A percentile compares a stretch with the other conserved stretches of the same genome.
These are phyloP conservation scores for Toxicodendron radicans DNA, from an alignment of 345 rosid species.

Conservation along the genomic window DNA sequence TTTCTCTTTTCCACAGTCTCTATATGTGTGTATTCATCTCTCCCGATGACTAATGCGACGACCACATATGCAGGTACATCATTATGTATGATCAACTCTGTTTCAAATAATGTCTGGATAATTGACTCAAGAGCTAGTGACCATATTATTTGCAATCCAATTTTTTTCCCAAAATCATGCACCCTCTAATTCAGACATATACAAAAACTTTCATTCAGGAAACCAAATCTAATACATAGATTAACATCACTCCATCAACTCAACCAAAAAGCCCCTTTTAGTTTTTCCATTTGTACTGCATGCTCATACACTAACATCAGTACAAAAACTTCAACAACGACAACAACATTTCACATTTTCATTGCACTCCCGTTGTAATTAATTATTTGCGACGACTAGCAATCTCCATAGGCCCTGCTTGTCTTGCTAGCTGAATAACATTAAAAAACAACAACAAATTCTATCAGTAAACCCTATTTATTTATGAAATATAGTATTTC, in stretches of 20 bases:
- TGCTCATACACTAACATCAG: too few species aligned
- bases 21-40: too few species aligned
- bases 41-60: too few species aligned
- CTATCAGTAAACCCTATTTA: background rate
- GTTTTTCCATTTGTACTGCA: background rate
- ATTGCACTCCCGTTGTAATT: background rate
- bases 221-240: background rate
- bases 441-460: background rate
- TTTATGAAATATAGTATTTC: too few species aligned
- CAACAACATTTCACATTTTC: background rate
- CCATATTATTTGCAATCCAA: too few species aligned
- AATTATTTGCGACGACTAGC: constrained; percentile 58
- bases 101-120: too few species aligned
- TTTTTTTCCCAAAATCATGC: too few species aligned
- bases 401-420: constrained; percentile 65
- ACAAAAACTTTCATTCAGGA: background rate
- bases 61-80: too few species aligned
- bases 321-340: background rate
- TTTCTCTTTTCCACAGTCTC: too few species aligned
- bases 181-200: too few species aligned
- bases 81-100: too few species aligned
- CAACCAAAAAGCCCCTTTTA: background rate
- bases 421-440: constrained; percentile 65
- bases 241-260: background rate
- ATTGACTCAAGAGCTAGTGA: too few species aligned